Evolutionary conservation across 2,329 filamentous ascomycete species (phyloP), one percentile per base, ranked within the genome.

Genomic region (Cryphonectria naterciae): DNA sequence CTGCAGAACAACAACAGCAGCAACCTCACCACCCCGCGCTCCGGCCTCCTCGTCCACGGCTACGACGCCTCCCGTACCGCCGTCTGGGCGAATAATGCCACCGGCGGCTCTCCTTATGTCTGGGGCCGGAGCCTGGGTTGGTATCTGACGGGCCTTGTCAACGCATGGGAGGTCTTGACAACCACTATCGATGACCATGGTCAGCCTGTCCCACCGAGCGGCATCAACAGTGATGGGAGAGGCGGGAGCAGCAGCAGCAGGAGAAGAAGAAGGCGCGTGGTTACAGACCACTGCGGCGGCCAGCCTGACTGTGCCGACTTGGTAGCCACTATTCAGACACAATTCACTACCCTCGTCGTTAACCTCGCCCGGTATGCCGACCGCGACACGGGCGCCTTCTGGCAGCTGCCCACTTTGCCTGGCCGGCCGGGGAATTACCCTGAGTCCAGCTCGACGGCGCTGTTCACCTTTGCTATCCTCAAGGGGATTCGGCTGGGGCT

Each of bases 371-470:
- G 75, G 13, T 80, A 81, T 0, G 83, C 83, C 32, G 84, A 86
- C 69, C 74, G 74, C 15, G 74, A 73, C 2, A 80, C 77, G 6
- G 85, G 86, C 0, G 87, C 85, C 8, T 90, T 88, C 87, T 89
- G 86, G 85, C 78, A 89, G 67, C 80, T 89, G 74, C 81, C 83
- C 70, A 77, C 81, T 37, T 84, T 85, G 68, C 81, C 83, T 0
- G 83, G 82, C 1, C 74, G 77, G 54, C 73, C 82, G 62, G 87
- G 86, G 2, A 90, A 91, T 77, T 91, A 87, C 77, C 85, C 90
- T 64, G 87, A 91, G 79, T 86, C 85, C 46, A 88, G 86, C 43
- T 88, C 84, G 10, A 85, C 85, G 1, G 87, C 86, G 4, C 87
- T 90, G 84, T 89, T 89, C 74, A 81, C 83, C 0, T 88, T 86